Base-by-base conservation (phyloP, 2,329 filamentous ascomycete genomes). In the Trematosphaeria pertusa region DNA sequence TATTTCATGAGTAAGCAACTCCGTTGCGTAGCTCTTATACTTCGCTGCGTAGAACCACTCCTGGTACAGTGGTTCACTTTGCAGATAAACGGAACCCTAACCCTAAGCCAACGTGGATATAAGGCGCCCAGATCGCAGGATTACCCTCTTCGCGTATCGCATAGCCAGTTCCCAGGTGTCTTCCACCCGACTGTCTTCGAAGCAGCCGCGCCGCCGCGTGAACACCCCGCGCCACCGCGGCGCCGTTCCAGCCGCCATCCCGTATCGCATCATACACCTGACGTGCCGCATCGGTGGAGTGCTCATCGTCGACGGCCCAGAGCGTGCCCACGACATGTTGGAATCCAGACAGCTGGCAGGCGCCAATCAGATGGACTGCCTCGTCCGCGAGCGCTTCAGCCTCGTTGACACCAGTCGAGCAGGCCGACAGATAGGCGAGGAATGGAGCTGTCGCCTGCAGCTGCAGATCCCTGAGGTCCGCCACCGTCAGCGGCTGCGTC, bases 321-420 rank as follows among this genome's bases (percentile, higher is more conserved):
- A 76, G 55, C 0, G 71, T 71, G 0, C 74, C 73, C 37, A 78
- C 56, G 7, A 76, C 73, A 44, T 54, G 46, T 11, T 30, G 32
- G 33, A 54, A 54, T 15, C 50, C 50, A 4, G 50, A 47, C 10
- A 50, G 52, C 51, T 76, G 73, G 41, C 43, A 76, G 0, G 66
- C 70, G 32, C 56, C 67, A 10, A 65, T 56, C 0, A 78, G 56
- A 44, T 76, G 70, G 14, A 77, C 61, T 1, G 47, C 49, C 43
- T 78, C 74, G 26, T 78, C 74, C 0, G 59, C 8, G 3, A 70
- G 46, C 1, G 30, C 42, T 0, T 61, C 45, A 4, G 56, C 34
- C 10, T 52, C 50, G 18, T 58, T 63, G 14, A 50, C 28, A 0
- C 66, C 65, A 3, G 47, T 54, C 9, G 22, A 33, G 35, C 47